Evolutionary conservation across 2,329 filamentous ascomycete genomes (phyloP).

Genomic region (Fonsecaea pugnacius): DNA sequence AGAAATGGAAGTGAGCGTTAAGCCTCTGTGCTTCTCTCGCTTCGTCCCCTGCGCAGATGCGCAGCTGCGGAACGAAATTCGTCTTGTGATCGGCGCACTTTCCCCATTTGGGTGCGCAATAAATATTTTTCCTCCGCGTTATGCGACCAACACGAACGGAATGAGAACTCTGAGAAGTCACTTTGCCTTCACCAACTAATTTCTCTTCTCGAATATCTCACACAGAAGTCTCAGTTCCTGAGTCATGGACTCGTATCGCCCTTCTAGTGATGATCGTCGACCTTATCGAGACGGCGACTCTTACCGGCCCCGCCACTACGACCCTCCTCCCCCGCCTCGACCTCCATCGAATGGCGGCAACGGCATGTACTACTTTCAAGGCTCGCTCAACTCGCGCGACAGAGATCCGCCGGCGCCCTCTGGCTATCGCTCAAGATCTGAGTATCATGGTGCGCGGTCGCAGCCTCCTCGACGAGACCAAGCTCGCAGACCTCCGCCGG

Average conservation of each 20-base stretch:
- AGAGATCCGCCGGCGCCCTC: background rate
- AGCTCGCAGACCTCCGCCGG: conserved; percentile 8
- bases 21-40: no score
- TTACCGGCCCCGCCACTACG: conserved; percentile 18
- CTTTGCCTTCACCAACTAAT: conserved; percentile 2
- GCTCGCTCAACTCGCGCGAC: conserved; percentile 26
- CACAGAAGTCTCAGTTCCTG: background rate
- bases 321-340: conserved; percentile 19
- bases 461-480: conserved; percentile 15
- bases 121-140: conserved; percentile 2
- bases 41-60: no score
- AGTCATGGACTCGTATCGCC: conserved; percentile 20
- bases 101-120: background rate
- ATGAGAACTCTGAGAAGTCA: background rate
- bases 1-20: background rate
- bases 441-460: conserved; percentile 8
- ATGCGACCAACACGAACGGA: background rate
- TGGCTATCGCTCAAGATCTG: conserved; percentile 15
- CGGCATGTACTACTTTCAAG: conserved; percentile 32
- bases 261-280: conserved; percentile 4
- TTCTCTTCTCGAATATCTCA: background rate
- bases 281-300: conserved; percentile 19
- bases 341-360: background rate
- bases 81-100: background rate
- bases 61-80: background rate